Evolutionary conservation across 768 basidiomycete species (phyloP), one percentile per base, ranked within the genome.

Genomic region (Filobasidium wieringae): DNA sequence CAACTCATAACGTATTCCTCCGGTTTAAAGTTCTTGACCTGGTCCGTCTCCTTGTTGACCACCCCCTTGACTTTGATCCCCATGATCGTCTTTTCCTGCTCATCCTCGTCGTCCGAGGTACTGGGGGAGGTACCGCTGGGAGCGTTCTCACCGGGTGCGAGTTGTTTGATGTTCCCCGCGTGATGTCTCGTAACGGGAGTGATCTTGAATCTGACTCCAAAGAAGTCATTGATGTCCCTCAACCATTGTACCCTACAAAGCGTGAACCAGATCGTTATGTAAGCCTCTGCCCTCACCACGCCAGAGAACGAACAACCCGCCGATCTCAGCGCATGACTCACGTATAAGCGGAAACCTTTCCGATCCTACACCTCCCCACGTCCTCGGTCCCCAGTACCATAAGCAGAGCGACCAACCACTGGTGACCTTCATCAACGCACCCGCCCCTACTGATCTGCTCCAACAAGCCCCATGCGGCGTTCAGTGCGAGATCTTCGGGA

Each of bases 381-480:
- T 99, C 95, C 69, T 97, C 95, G 60, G 88, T 92, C 8, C 95
- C 95, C n/a, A 97, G 77, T 2, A 87, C 85, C 88, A 99, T 92
- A 78, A 89, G 80, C 33, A 93, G 74, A 37, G 93, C 77, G 4
- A 92, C 84, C 8, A 97, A 76, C 47, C 78, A 80, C 74, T 99
- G 95, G 69, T 92, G 90, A 63, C 85, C 83, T 43, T 84, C 79
- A 71, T 97, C 95, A 1, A 96, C 81, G 68, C 93, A 96, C 4
- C 95, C 92, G 1, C 92, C 89, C 50, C 77, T 78, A 40, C 79
- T 78, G 31, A 97, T 81, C 72, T 95, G 90, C 4, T 80, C 76
- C 34, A 99, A 77, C 31, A 99, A 79, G 7, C 82, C 77, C 4
- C 86, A 80, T 12, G 91, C 81, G 14, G 91, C 89, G 60, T 81